Base-by-base conservation (phyloP, 345 rosid genomes). In the Ceriops tagal region DNA sequence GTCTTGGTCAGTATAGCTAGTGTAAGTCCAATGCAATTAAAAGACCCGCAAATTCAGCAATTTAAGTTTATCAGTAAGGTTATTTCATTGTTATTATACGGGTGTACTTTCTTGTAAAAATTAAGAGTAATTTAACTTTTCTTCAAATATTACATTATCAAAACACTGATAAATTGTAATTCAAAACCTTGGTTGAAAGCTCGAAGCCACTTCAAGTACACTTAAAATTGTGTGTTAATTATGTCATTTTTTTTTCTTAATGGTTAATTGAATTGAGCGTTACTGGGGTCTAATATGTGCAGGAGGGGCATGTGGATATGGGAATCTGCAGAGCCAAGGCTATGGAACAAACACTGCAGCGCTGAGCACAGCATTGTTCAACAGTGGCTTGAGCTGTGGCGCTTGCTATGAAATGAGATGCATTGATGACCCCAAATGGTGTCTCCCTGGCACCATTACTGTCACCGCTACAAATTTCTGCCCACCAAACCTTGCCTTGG, bases 401-500 rank as follows among this genome's bases (percentile, higher is more conserved):
- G 34, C 68, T 28, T 73, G 77, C 16, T 73, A 60, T 32, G 77
- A 73, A 53, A 67, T 73, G 37, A 61, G 68, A 68, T 73, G 77
- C 24, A 34, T 37, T 2, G 71, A 67, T 24, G 77, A 73, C 62
- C 72, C 72, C 16, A 67, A 11, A 53, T 74, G 77, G 73, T 74
- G 77, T 55, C 65, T 68, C 26, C 53, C 73, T 27, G 26, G 49
- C 10, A n/a, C 68, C 22, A 67, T 73, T 7, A 67, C 67, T 5
- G 77, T 73, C 32, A 67, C 72, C 2, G 73, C 77, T 5, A 74
- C 77, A 0, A 74, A 68, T 15, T 87, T 82, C 21, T 80, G 88
- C 75, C 90, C 90, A 9, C 90, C 90, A 53, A 84, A 84, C 79
- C 72, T 57, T 34, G 81, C 83, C 46, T 53, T 76, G 59, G 57